These are phyloP conservation scores for Neurospora sp. DNA, from an alignment of 495 filamentous ascomycete genomes.

Conservation along the genomic window DNA sequence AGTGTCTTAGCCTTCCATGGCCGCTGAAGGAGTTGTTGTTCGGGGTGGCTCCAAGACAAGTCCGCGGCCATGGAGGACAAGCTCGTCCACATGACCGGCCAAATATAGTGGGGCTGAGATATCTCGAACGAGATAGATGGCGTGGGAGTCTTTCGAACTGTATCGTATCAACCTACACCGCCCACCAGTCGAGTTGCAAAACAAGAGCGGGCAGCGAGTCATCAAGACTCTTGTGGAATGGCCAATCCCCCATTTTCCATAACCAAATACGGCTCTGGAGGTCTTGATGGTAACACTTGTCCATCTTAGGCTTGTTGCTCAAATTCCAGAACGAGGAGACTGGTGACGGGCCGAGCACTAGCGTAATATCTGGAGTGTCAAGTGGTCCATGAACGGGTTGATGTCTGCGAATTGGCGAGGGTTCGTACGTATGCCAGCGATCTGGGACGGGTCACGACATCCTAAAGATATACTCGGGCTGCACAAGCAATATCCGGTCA, in stretches of 20 bases:
- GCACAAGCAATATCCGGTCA: neutral
- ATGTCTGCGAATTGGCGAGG: neutral
- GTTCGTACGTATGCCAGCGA: neutral
- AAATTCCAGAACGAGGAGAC: neutral
- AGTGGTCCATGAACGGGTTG: neutral
- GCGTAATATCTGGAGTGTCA: neutral
- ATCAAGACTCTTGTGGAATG: neutral
- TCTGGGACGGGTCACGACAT: neutral
- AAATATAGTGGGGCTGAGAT: neutral
- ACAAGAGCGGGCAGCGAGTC: neutral
- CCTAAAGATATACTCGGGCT: neutral
- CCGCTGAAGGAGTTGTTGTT: neutral
- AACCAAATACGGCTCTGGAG: neutral
- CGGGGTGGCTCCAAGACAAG: neutral
- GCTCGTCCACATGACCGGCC: neutral
- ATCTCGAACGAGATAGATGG: neutral
- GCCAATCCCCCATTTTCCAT: neutral
- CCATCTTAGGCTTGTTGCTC: neutral
- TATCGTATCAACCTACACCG: neutral
- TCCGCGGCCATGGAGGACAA: neutral
- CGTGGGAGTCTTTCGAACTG: neutral
- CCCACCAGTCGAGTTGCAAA: neutral
- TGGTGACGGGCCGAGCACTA: neutral
- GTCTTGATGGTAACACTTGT: neutral
- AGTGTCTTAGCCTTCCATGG: neutral